phyloP scores from a whole-genome alignment of 129 eudicot genomes.

The Chrysanthemum seticuspe region DNA sequence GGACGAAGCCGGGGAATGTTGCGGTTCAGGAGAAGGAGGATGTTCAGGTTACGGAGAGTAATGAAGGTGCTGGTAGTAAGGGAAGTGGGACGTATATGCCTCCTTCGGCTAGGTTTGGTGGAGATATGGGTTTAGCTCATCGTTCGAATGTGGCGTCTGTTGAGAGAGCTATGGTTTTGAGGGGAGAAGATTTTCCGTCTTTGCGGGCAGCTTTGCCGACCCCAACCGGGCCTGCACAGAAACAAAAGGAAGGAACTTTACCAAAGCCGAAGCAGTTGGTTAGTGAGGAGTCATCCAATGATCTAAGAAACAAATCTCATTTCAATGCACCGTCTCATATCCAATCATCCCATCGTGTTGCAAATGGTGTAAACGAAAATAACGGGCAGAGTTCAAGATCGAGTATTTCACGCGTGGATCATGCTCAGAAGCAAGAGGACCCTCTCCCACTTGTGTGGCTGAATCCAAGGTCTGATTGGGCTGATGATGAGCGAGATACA shows the following conservation, averaged over 20 bases:
- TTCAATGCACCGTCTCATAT: constrained; percentile 42
- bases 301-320: constrained; percentile 39
- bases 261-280: constrained; percentile 54
- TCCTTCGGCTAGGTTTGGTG: constrained; percentile 62
- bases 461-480: constrained; percentile 99
- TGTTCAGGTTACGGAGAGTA: constrained; percentile 31
- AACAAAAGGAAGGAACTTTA: constrained; percentile 56
- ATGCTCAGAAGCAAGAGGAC: constrained; percentile 55
- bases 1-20: constrained; percentile 76
- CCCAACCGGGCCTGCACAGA: constrained; percentile 47
- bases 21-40: constrained; percentile 54
- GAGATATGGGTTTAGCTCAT: constrained; percentile 26
- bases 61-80: constrained; percentile 32
- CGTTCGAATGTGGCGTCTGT: constrained; percentile 28
- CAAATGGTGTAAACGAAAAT: constrained; percentile 38
- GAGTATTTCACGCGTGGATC: constrained; percentile 38
- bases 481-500: constrained; percentile 98
- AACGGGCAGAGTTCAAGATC: constrained; percentile 35
- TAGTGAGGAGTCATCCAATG: constrained; percentile 50
- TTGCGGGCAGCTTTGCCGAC: constrained; percentile 69
- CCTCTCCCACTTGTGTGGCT: constrained; percentile 67
- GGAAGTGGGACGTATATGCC: constrained; percentile 58
- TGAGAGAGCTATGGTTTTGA: constrained; percentile 67
- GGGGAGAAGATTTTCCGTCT: constrained; percentile 98
- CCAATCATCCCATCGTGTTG: constrained; percentile 37